Base-by-base conservation (phyloP, 352 stramenopile species). In the Globisporangium okanoganense region DNA sequence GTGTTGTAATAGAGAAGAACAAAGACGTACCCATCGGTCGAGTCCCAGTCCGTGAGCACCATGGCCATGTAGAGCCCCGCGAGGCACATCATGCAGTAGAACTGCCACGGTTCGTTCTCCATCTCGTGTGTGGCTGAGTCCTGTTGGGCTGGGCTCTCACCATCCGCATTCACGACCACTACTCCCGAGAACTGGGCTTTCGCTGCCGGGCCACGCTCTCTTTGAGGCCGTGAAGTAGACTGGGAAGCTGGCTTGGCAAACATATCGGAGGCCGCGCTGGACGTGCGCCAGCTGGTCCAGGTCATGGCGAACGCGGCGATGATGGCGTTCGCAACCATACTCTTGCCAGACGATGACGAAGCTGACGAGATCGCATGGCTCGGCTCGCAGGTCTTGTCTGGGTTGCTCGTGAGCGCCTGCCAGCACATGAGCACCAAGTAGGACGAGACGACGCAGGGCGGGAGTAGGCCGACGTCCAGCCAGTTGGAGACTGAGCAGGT, bases 11-110 rank as follows among this genome's bases (percentile, higher is more conserved):
- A 24, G 3, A 20, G 36, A 43, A 27, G 36, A 3, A 9, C 22
- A 25, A 13, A 20, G 16, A 51, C 85, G 43, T 78, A 83, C 62
- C 71, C 76, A 56, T 93, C 64, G 24, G 92, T 87, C 3, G 87
- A 90, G 51, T 96, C 90, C 94, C 95, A 99, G 67, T 96, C 89
- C 10, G 95, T 98, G 44, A 99, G 80, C 33, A 95, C 86, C 94
- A 98, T 98, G 2, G 90, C 75, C 85, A 97, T 96, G 86, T 97
- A 99, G 51, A 97, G 87, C 29, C 79, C 88, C 9, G 96, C 81
- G 38, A 97, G 70, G 41, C 83, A 81, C 68, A 99, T 90, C 74
- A 98, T 94, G 43, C 87, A 72, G 69, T 98, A 97, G 57, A 98
- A 94, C 69, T 97, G 96, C 92, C 93, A 98, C 18, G 85, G 88